These are phyloP conservation scores for Chalaropsis ovoidea DNA, from an alignment of 2,329 filamentous ascomycete genomes.

Conservation along the genomic window DNA sequence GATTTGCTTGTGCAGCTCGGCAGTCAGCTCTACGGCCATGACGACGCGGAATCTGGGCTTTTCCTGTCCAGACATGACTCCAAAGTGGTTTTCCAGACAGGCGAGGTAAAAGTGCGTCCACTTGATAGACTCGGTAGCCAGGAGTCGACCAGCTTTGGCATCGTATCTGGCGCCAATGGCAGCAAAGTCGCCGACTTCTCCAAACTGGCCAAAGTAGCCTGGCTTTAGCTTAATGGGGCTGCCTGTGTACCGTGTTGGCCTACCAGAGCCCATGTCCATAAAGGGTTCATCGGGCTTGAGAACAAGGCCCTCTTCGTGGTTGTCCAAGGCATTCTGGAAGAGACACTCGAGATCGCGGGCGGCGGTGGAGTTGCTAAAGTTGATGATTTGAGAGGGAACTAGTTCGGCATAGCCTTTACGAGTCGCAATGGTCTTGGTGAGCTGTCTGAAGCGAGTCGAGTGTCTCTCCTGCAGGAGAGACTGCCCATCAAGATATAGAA, in stretches of 20 bases:
- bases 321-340: conserved; percentile 57
- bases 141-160: conserved; percentile 48
- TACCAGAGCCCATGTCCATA: conserved; percentile 40
- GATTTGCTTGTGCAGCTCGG: conserved; percentile 43
- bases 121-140: conserved; percentile 44
- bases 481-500: conserved; percentile 45
- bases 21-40: conserved; percentile 50
- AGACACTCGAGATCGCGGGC: conserved; percentile 47
- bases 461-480: conserved; percentile 45
- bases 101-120: conserved; percentile 78
- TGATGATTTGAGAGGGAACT: conserved; percentile 55
- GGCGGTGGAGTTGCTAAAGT: conserved; percentile 49
- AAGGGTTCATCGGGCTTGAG: conserved; percentile 74
- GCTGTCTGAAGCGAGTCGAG: conserved; percentile 48
- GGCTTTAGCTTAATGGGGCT: conserved; percentile 77
- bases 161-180: conserved; percentile 67
- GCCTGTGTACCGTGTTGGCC: conserved; percentile 27
- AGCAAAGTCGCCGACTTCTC: conserved; percentile 75
- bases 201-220: conserved; percentile 66
- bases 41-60: conserved; percentile 57
- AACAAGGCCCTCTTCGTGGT: conserved; percentile 66
- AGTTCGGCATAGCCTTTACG: conserved; percentile 55
- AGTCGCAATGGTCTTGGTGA: conserved; percentile 45
- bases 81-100: conserved; percentile 59
- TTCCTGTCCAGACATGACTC: conserved; percentile 41